Evolutionary conservation across 108 stramenopile genomes (phyloP).

Genomic region (Fistulifera pelliculosa): DNA sequence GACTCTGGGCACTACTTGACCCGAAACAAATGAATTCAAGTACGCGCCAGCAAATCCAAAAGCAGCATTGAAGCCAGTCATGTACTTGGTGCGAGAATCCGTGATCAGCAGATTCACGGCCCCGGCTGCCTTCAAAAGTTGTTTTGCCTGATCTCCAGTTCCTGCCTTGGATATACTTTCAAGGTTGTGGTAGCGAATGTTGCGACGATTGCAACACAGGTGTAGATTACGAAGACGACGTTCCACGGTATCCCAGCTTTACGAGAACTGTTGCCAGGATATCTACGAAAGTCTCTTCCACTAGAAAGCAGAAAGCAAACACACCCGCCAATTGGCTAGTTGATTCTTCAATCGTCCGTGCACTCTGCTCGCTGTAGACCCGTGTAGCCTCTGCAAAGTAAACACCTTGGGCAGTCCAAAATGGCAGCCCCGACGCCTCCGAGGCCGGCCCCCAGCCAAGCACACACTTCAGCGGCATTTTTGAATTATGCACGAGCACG

Average conservation of each 20-base stretch:
- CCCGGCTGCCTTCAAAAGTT: conserved; percentile 31
- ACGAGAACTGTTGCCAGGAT: conserved; percentile 50
- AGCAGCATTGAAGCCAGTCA: conserved; percentile 63
- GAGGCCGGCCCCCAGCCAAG: conserved; percentile 45
- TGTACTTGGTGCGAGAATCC: conserved; percentile 70
- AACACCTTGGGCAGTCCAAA: conserved; percentile 49
- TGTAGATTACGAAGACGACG: conserved; percentile 50
- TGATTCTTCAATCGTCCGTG: conserved; percentile 10
- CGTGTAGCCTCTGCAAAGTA: conserved; percentile 55
- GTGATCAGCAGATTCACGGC: conserved; percentile 40
- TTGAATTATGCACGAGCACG: neutral
- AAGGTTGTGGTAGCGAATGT: conserved; percentile 28
- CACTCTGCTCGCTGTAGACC: conserved; percentile 26
- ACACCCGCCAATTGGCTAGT: conserved; percentile 51
- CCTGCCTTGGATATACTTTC: conserved; percentile 18
- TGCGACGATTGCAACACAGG: conserved; percentile 31
- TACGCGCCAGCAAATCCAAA: conserved; percentile 70
- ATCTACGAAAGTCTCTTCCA: conserved; percentile 53
- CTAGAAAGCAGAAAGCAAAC: conserved; percentile 66
- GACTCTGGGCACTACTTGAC: conserved; percentile 57
- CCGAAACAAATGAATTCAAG: conserved; percentile 60
- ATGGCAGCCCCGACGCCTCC: conserved; percentile 70
- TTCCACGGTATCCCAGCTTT: conserved; percentile 31
- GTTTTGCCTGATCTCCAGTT: neutral
- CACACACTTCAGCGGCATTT: conserved; percentile 5